phyloP scores from a whole-genome alignment of 371 early-diverging fungal genomes.

The Haplosporangium sp. region DNA sequence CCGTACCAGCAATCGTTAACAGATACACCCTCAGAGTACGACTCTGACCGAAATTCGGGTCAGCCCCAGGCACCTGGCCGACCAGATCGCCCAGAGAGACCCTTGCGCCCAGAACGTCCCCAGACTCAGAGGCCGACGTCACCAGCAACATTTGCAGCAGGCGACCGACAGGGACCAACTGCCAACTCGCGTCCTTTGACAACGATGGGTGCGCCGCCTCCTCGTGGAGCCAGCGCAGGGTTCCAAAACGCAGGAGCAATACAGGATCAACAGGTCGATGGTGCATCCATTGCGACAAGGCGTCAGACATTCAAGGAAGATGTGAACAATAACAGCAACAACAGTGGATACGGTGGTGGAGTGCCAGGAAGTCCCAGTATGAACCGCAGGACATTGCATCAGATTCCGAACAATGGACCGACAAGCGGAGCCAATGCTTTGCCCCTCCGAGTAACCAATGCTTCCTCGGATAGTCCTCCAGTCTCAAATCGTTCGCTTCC shows the following conservation, averaged over 20 bases:
- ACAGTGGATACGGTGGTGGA: conserved; percentile 49
- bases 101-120: conserved; percentile 36
- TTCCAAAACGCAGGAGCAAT: conserved; percentile 14
- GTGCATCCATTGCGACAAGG: conserved; percentile 30
- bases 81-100: conserved; percentile 32
- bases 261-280: conserved; percentile 37
- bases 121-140: conserved; percentile 43
- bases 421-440: conserved; percentile 14
- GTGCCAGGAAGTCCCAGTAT: conserved; percentile 25
- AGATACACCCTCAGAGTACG: conserved; percentile 15
- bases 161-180: no score
- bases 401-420: conserved; percentile 18
- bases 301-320: conserved; percentile 45
- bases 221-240: conserved; percentile 35
- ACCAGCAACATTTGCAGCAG: conserved; percentile 19
- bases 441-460: conserved; percentile 49
- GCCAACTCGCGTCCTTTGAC: conserved; percentile 27
- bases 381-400: conserved; percentile 30
- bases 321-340: not conserved
- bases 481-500: not conserved
- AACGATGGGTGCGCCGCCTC: conserved; percentile 35
- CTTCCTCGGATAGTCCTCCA: conserved; percentile 34
- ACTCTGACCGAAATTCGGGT: conserved; percentile 20
- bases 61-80: conserved; percentile 19
- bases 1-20: conserved; percentile 7